phyloP scores from a whole-genome alignment of 2,329 filamentous ascomycete species.

The Paraconiothyrium brasiliense region DNA sequence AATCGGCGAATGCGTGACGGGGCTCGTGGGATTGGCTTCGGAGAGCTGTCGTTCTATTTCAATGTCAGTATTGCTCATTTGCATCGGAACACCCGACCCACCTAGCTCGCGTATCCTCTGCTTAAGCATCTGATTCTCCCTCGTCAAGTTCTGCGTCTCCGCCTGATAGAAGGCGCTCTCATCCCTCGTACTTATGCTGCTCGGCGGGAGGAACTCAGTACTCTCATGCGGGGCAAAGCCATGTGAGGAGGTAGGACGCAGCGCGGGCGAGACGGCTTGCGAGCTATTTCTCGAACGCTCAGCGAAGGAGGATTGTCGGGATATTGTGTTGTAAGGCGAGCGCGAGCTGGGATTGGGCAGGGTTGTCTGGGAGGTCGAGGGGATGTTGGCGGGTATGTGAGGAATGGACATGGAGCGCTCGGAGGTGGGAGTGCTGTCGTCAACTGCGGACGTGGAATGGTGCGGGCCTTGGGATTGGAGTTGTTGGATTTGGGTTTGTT shows the following conservation, averaged over 20 bases:
- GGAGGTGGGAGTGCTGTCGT: slow-evolving; percentile 62
- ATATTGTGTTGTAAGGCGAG: slow-evolving; percentile 55
- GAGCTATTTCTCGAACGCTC: slow-evolving; percentile 50
- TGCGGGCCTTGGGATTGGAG: slow-evolving; percentile 57
- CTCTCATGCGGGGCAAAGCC: slow-evolving; percentile 51
- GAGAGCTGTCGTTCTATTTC: slow-evolving; percentile 47
- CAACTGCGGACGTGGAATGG: slow-evolving; percentile 56
- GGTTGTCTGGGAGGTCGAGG: slow-evolving; percentile 40
- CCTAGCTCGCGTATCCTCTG: slow-evolving; percentile 77
- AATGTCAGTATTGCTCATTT: slow-evolving; percentile 14
- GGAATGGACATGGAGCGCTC: slow-evolving; percentile 57
- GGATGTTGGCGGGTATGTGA: slow-evolving; percentile 21
- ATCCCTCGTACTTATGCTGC: slow-evolving; percentile 60
- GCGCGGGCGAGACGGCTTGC: slow-evolving; percentile 54
- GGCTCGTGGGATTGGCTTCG: slow-evolving; percentile 42
- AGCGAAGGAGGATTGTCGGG: slow-evolving; percentile 55
- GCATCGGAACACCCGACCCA: slow-evolving; percentile 43
- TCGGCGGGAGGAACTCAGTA: slow-evolving; percentile 70
- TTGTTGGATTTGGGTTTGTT: slow-evolving; percentile 75
- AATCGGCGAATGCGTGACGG: slow-evolving; percentile 43
- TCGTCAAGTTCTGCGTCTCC: slow-evolving; percentile 78
- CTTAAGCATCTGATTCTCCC: slow-evolving; percentile 85
- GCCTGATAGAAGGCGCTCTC: slow-evolving; percentile 84
- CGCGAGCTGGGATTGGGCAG: slow-evolving; percentile 56
- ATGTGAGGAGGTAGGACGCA: slow-evolving; percentile 63